Evolutionary conservation across 2,329 filamentous ascomycete genomes (phyloP), one percentile per base, ranked within the genome.

Genomic region (Trichoderma cornu-damae): DNA sequence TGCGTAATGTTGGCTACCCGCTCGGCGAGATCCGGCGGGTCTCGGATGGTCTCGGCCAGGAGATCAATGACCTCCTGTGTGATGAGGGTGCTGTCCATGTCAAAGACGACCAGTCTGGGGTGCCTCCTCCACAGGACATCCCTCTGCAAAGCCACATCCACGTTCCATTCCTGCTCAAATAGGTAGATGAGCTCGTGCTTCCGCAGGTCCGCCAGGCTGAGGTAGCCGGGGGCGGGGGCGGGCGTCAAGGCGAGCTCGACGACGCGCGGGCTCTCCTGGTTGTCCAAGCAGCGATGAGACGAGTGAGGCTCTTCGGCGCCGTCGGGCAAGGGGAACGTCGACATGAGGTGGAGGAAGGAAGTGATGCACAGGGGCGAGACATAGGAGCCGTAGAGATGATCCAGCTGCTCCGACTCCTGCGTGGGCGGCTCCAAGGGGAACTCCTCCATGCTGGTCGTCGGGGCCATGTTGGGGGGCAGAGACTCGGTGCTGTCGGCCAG

Each of bases 41-140:
- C 75, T 47, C 74, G 78, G 66, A 96, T 84, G 35, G 88, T 88
- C 54, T 88, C 85, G 3, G 94, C 94, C 57, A 99, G 86, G 66
- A 97, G 86, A 72, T 99, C 94, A 69, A 99, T 97, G 60, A 96
- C 92, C 75, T 99, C 94, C 72, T 99, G 92, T 54, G 93, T 88
- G 70, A 99, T 97, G 60, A 99, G 81, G 0, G 94, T 99, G 72
- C 88, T 94, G 75, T 99, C 94, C 94, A 99, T 99, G 72, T 99
- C 94, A 68, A 99, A 99, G 30, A 96, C 90, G 3, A 93, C 91
- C 9, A 97, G 79, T 7, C 93, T 84, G 63, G 92, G 92, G 72
- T 95, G 84, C 26, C 87, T 82, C 59, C 90, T 80, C 77, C 87
- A 90, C 30, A 93, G 78, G 28, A 77, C 82, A 68, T 93, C 89